Evolutionary conservation across 2,329 filamentous ascomycete species (phyloP), one percentile per base, ranked within the genome.

Genomic region (Trichoderma polysporum): DNA sequence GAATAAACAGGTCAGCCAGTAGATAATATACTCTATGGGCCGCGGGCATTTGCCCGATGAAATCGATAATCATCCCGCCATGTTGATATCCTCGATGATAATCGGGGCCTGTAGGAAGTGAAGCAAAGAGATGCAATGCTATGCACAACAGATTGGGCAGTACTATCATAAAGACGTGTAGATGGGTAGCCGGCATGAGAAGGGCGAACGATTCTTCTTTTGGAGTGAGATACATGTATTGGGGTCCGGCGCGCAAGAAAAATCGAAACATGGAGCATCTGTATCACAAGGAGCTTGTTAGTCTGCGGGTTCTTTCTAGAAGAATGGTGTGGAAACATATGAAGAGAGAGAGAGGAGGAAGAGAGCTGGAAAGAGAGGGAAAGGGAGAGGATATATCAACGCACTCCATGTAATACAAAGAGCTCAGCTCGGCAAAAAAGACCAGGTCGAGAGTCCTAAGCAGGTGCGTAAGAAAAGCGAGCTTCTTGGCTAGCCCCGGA

Each of bases 401-500:
- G 25, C 22, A 91, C 88, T 91, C 89, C 85, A 91, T 87, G 75
- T 90, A 91, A 75, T 91, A 91, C 71, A 91, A 72, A 50, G 85
- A 82, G 73, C 86, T 88, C 66, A 91, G 79, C 79, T 91, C 87
- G 47, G 84, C 85, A 75, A 88, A 89, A 57, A 90, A 84, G 53
- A 90, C 73, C 72, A 85, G 83, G 78, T 91, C 88, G 67, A 91
- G 79, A 69, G 83, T 86, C 72, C 82, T 81, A 71, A 88, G 84
- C 68, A 91, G 80, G 71, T 88, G 84, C 47, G 82, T 85, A 71
- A 89, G 78, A 74, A 90, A 88, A 69, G 86, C 78, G 66, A 87
- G 79, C 80, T 89, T 89, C 76, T 84, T 88, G 66, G 79, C 76
- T 72, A 86, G 76, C 70, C 83, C 76, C 60, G 79, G 77, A 62